Evolutionary conservation across 2,329 filamentous ascomycete species (phyloP), one percentile per base, ranked within the genome.

Genomic region (Aspergillus quadrilineatus): DNA sequence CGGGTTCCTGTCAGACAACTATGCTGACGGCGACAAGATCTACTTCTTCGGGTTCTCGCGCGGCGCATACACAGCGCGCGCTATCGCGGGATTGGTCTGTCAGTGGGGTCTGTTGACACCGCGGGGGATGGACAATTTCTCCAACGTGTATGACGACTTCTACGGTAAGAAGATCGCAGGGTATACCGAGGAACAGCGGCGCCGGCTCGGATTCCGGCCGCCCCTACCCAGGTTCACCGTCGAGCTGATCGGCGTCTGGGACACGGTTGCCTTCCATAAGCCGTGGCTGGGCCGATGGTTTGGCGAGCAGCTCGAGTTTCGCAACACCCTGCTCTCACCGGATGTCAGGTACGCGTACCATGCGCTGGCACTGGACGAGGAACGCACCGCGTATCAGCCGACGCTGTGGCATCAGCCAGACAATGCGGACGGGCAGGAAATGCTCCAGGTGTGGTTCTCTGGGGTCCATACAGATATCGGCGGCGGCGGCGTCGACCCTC

Each of bases 1-100:
- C 52, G 73, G 73, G 6, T 83, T 82, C 63, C 67, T 83, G 1
- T 74, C 77, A n/a, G 78, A 79, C 54, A 83, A 83, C 65, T 83
- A 79, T 61, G 69, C 75, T n/a, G 73, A 73, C 0, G 80, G 80
- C 53, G 81, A 80, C 52, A 73, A 80, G 60, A 77, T 80, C 49
- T 78, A 77, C 63, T 75, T 80, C 57, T 76, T 79, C 53, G 78
- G 78, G 28, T 80, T 80, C 67, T 77, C 74, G 4, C 70, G 78
- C 10, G 78, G 78, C 6, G 78, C 78, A 2, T 80, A 73, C 58
- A 79, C 75, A 0, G 77, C 75, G 2, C 71, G 78, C 6, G 73
- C 73, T 4, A 73, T 79, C 8, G 78, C 77, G 4, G 78, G 77
- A 0, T 60, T 80, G 10, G 76, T 80, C 28, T 73, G 67, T 7